phyloP scores from a whole-genome alignment of 768 basidiomycete genomes.

The Lactarius sp. region DNA sequence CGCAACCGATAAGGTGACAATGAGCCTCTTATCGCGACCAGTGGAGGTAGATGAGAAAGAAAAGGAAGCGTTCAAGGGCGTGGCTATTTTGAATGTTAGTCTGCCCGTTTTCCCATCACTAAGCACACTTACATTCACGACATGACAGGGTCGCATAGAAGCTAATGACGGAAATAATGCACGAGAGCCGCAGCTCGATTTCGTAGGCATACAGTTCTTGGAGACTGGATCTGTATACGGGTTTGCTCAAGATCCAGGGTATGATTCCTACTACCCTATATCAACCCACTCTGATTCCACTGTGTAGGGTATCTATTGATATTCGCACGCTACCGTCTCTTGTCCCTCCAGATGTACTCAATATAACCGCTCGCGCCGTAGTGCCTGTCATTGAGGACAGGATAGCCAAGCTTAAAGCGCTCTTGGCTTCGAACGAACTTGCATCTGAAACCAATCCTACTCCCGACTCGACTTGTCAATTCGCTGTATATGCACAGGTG shows the following conservation, averaged over 20 bases:
- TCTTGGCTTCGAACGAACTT: slow-evolving; percentile 14
- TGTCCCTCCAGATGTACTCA: slow-evolving; percentile 8
- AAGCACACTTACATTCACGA: slow-evolving; percentile 3
- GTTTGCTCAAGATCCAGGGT: slow-evolving; percentile 62
- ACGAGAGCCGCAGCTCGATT: slow-evolving; percentile 62
- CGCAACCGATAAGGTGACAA: slow-evolving; percentile 51
- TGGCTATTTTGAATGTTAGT: slow-evolving; percentile 64
- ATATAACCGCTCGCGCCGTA: slow-evolving; percentile 21
- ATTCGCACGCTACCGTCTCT: slow-evolving; percentile 16
- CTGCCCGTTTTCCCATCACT: not conserved
- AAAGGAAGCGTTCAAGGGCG: slow-evolving; percentile 36
- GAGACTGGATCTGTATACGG: slow-evolving; percentile 74
- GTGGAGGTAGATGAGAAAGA: slow-evolving; percentile 34
- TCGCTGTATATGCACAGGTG: slow-evolving; percentile 62
- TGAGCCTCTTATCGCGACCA: slow-evolving; percentile 64
- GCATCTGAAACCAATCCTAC: slow-evolving; percentile 10
- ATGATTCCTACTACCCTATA: slow-evolving; percentile 23
- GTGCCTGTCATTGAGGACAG: slow-evolving; percentile 19
- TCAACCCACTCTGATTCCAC: not conserved
- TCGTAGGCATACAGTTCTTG: slow-evolving; percentile 74
- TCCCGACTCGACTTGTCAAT: slow-evolving; percentile 52
- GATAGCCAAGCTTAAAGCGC: slow-evolving; percentile 10
- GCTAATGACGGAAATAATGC: slow-evolving; percentile 47
- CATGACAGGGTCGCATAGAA: slow-evolving; percentile 62
- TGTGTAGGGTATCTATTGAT: slow-evolving; percentile 8